Percentiles rank a stretch among this genome's conserved stretches.
phyloP scores from a whole-genome alignment of 176 grass and related monocot genomes.

The Poa annua region DNA sequence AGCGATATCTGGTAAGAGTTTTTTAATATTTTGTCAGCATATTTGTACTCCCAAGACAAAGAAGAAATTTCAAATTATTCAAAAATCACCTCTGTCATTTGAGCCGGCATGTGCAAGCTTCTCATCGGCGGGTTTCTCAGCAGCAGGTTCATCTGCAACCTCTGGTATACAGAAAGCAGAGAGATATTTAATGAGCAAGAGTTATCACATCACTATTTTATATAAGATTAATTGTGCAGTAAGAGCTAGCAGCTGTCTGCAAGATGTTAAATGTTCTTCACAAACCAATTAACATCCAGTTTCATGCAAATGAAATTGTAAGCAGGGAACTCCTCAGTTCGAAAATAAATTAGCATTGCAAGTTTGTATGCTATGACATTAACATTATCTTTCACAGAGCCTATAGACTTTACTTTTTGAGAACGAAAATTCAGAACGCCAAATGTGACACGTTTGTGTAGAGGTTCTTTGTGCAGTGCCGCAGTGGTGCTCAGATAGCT shows the following conservation, averaged over 20 bases:
- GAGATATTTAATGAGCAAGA: slow-evolving; percentile 6
- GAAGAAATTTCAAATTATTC: neutral
- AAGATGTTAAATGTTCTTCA: neutral
- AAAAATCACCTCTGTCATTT: slow-evolving; percentile 75
- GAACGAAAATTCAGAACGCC: slow-evolving; percentile 2
- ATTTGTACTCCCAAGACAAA: slow-evolving; percentile 1
- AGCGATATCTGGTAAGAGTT: slow-evolving; percentile 56
- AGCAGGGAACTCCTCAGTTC: neutral
- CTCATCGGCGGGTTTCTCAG: slow-evolving; percentile 65
- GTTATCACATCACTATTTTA: neutral
- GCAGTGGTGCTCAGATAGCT: slow-evolving; percentile 3
- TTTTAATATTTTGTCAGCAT: slow-evolving; percentile 25
- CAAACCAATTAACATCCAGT: neutral
- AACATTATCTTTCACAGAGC: neutral
- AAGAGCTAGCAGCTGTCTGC: neutral
- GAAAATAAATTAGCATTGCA: neutral
- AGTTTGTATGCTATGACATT: neutral
- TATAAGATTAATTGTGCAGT: neutral
- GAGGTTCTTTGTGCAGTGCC: neutral
- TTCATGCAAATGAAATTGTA: neutral
- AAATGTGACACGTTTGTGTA: neutral
- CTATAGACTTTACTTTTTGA: slow-evolving; percentile 10
- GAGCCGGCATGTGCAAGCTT: slow-evolving; percentile 55
- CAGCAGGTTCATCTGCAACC: slow-evolving; percentile 56
- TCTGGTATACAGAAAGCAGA: slow-evolving; percentile 44